Evolutionary conservation across 2,329 filamentous ascomycete genomes (phyloP), one percentile per base, ranked within the genome.

Genomic region (Cladophialophora chaetospira): DNA sequence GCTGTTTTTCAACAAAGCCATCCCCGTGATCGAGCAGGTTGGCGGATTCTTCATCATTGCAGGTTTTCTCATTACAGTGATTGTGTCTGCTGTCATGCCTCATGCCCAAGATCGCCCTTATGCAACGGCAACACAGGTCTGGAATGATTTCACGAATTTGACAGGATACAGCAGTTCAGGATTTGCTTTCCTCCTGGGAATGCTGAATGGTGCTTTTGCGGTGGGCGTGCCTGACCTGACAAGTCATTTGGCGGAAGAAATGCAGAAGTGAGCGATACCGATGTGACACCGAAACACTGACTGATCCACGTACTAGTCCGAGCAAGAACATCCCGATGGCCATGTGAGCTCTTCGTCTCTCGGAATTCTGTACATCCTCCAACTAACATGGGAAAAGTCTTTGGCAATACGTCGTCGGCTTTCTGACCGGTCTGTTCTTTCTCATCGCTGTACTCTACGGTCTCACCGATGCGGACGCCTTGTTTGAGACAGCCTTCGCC

Each of bases 191-290:
- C 72, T 86, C 26, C 73, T 81, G 0, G 85, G 85, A n/a, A 85
- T 88, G 68, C 74, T 88, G 23, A 89, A 89, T 65, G 86, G 85
- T 8, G 86, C 86, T 2, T 89, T 83, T 67, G 82, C 82, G 42
- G 81, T 89, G 10, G 87, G 86, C 4, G 82, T 82, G 1, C 82
- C 84, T 0, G 87, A 89, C 66, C 82, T 82, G 45, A 80, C 84
- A 66, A 85, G 88, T 36, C 84, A 63, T 50, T 88, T 84, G 66
- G 82, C 82, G 40, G 82, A 89, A 15, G 87, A 86, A 8, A 82
- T 82, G 1, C 82, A 84, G 0, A 86, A 88, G 45, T 47, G 11
- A 38, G 43, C 38, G 8, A 11, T 17, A 23, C 15, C 13, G 13
- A 21, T 13, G 3, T 40, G 11, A 21, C 33, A 36, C 5, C 21